Evolutionary conservation across 768 basidiomycete genomes (phyloP).

Genomic region (Royoungia palumana): DNA sequence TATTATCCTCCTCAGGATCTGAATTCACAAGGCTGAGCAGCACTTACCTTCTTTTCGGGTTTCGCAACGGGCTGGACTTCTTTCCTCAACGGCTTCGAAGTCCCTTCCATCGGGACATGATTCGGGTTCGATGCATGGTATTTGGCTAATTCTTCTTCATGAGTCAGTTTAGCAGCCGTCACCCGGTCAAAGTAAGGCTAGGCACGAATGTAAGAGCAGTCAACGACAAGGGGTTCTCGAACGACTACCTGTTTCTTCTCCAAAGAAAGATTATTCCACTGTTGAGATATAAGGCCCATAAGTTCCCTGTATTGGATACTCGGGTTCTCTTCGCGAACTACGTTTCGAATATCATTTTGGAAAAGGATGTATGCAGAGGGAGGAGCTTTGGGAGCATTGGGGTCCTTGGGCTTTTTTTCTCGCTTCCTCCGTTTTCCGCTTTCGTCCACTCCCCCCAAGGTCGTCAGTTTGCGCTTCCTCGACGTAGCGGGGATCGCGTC

Average conservation of each 20-base stretch:
- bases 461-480: constrained; percentile 52
- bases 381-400: constrained; percentile 92
- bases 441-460: constrained; percentile 34
- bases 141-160: constrained; percentile 58
- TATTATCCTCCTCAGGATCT: constrained; percentile 17
- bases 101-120: constrained; percentile 45
- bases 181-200: constrained; percentile 40
- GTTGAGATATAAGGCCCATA: constrained; percentile 63
- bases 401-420: constrained; percentile 73
- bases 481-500: constrained; percentile 31
- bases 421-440: constrained; percentile 34
- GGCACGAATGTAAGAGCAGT: background rate
- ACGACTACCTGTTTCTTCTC: constrained; percentile 71
- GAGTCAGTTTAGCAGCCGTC: constrained; percentile 58
- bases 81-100: constrained; percentile 32
- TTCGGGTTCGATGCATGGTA: constrained; percentile 58
- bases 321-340: constrained; percentile 64
- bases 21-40: constrained; percentile 8
- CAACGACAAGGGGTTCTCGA: background rate
- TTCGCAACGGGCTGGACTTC: constrained; percentile 28
- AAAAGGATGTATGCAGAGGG: constrained; percentile 90
- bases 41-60: constrained; percentile 26
- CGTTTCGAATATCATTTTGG: constrained; percentile 85
- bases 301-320: constrained; percentile 68
- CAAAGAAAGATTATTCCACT: constrained; percentile 67